Percentiles rank a stretch among this genome's conserved stretches.
Evolutionary conservation across 2,329 filamentous ascomycete genomes (phyloP).

Genomic region (Colletotrichum sp.): DNA sequence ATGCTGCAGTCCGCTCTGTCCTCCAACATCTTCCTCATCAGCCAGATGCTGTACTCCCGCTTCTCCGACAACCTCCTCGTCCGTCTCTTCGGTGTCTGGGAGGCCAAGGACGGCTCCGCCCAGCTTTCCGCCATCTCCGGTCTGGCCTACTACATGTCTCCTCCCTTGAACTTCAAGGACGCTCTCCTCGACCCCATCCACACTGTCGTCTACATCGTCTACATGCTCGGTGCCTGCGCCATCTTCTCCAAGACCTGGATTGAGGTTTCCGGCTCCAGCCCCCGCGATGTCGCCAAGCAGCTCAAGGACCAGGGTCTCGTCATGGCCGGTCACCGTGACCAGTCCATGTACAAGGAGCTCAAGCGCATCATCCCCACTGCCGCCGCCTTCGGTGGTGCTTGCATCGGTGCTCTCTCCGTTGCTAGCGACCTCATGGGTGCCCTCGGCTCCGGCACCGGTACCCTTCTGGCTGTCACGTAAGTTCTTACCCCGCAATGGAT

Average conservation of each 20-base stretch:
- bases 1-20: conserved; percentile 99
- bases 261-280: conserved; percentile 96
- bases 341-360: conserved; percentile 99
- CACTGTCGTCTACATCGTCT: conserved; percentile 91
- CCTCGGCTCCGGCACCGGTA: conserved; percentile 95
- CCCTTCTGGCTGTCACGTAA: conserved; percentile 97
- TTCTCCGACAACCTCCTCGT: conserved; percentile 99
- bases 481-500: conserved; percentile 41
- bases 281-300: conserved; percentile 98
- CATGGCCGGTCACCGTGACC: conserved; percentile 99
- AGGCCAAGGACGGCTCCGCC: conserved; percentile 92
- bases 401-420: conserved; percentile 97
- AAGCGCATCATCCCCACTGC: conserved; percentile 99
- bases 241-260: conserved; percentile 99
- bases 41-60: conserved; percentile 98
- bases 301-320: conserved; percentile 99
- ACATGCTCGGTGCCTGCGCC: conserved; percentile 97
- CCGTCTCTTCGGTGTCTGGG: conserved; percentile 97
- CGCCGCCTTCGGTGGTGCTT: conserved; percentile 97
- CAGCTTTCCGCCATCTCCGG: conserved; percentile 94
- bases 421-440: conserved; percentile 95
- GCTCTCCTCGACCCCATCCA: conserved; percentile 96
- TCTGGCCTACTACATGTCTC: conserved; percentile 99
- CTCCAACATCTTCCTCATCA: conserved; percentile 99
- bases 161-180: conserved; percentile 96